Evolutionary conservation across 768 basidiomycete genomes (phyloP).

Genomic region (Hericium alpestre): DNA sequence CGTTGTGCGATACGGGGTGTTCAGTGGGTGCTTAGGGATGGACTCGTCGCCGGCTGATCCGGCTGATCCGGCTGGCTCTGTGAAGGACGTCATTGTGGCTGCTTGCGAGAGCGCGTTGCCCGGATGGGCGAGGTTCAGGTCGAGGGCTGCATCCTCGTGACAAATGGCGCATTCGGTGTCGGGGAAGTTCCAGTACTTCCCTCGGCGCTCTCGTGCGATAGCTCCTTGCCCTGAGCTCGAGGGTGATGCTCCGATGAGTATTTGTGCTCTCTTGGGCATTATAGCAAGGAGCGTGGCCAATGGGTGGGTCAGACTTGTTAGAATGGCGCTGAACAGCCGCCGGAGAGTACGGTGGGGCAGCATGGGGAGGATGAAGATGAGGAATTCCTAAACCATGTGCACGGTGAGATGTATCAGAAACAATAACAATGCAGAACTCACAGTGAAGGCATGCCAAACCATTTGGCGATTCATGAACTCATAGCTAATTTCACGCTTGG

Average conservation of each 20-base stretch:
- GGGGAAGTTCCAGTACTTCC: conserved; percentile 63
- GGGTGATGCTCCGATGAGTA: no score
- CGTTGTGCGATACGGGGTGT: conserved; percentile 73
- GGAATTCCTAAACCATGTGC: conserved; percentile 62
- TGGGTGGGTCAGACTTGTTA: conserved; percentile 20
- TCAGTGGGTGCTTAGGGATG: conserved; percentile 53
- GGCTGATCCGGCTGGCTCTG: conserved; percentile 13
- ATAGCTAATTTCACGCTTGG: conserved; percentile 83
- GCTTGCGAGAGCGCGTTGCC: conserved; percentile 33
- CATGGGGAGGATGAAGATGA: conserved; percentile 84
- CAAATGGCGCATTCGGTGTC: conserved; percentile 85
- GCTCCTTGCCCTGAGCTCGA: no score
- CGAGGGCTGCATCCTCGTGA: conserved; percentile 60
- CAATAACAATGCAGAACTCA: conserved; percentile 27
- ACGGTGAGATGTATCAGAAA: not conserved
- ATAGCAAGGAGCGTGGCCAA: conserved; percentile 9
- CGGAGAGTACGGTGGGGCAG: conserved; percentile 59
- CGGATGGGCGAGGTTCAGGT: conserved; percentile 44
- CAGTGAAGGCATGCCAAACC: conserved; percentile 98
- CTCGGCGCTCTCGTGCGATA: conserved; percentile 20
- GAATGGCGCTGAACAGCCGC: conserved; percentile 31
- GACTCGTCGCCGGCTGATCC: conserved; percentile 23
- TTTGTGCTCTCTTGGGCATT: no score
- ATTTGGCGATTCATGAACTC: conserved; percentile 99
- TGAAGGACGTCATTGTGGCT: conserved; percentile 18